A percentile compares a stretch with the other conserved stretches of the same genome.
Conservation (phyloP, 2,329 filamentous ascomycete genomes). For the Ophiocordyceps robertsii region DNA sequence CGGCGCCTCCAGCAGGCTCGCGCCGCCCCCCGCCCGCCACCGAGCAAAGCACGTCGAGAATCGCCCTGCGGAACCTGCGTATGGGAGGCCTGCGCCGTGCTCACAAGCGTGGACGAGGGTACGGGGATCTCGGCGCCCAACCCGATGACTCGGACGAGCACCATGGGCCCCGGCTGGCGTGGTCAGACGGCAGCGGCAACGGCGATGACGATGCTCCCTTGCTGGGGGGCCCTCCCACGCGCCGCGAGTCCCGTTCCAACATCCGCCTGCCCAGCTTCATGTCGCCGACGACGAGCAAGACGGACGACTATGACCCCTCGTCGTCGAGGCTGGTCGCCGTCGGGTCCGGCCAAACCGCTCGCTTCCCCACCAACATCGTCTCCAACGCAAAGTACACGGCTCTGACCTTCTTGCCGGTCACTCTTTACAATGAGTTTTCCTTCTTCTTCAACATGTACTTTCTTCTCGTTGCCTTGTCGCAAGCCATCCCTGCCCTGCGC, state of each 20-base stretch:
- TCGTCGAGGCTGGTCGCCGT: slow-evolving; percentile 65
- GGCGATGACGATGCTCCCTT: slow-evolving; percentile 63
- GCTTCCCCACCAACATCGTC: slow-evolving; percentile 80
- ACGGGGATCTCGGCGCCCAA: slow-evolving; percentile 46
- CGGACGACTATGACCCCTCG: slow-evolving; percentile 48
- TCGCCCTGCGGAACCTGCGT: slow-evolving; percentile 58
- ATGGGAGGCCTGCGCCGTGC: slow-evolving; percentile 49
- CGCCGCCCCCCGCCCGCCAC: slow-evolving; percentile 13
- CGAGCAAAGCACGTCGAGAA: slow-evolving; percentile 39
- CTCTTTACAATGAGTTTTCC: slow-evolving; percentile 96
- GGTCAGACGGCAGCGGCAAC: slow-evolving; percentile 46
- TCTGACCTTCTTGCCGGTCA: slow-evolving; percentile 85
- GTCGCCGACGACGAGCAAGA: slow-evolving; percentile 26
- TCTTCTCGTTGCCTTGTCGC: slow-evolving; percentile 83
- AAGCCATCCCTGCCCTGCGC: slow-evolving; percentile 75
- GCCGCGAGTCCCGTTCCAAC: slow-evolving; percentile 27
- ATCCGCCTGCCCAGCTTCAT: slow-evolving; percentile 58
- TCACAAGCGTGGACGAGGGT: slow-evolving; percentile 39
- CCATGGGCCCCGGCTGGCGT: slow-evolving; percentile 37
- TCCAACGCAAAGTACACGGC: slow-evolving; percentile 98
- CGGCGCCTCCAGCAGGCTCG: slow-evolving; percentile 17
- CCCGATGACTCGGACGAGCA: slow-evolving; percentile 48
- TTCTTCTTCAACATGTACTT: slow-evolving; percentile 99
- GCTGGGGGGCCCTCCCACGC: slow-evolving; percentile 30
- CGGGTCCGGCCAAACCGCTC: slow-evolving; percentile 56